Conservation (phyloP, 768 basidiomycete species). For the Trametes meyenii region DNA sequence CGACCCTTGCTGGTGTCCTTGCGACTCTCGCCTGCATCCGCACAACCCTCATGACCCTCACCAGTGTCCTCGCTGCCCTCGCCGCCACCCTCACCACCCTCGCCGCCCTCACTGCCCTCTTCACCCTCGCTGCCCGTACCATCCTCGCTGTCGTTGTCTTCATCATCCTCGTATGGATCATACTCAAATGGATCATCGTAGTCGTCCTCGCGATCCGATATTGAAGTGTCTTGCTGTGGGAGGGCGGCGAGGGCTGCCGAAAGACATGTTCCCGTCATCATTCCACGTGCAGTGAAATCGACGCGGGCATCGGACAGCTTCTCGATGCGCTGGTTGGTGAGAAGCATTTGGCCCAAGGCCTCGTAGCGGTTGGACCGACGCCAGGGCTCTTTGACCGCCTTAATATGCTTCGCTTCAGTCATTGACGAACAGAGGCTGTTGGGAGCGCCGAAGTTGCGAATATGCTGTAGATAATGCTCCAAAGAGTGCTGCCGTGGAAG, state of each 20-base stretch:
- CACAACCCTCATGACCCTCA: too few species aligned
- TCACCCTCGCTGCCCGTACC: too few species aligned
- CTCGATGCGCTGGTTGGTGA: neutral
- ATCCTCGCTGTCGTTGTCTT: too few species aligned
- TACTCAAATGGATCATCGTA: too few species aligned
- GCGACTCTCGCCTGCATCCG: too few species aligned
- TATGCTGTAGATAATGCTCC: neutral
- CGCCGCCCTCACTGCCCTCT: too few species aligned
- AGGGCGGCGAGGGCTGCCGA: neutral
- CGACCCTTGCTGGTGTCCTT: too few species aligned
- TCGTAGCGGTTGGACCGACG: neutral
- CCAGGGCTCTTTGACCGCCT: neutral
- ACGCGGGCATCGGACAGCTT: neutral
- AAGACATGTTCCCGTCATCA: neutral
- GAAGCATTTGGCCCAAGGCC: neutral
- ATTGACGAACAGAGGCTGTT: neutral
- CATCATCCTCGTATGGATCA: too few species aligned
- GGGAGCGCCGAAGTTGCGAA: neutral
- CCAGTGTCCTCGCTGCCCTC: too few species aligned
- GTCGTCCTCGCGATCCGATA: too few species aligned
- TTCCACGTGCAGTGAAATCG: neutral
- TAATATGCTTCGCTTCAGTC: neutral
- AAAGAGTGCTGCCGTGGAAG: neutral
- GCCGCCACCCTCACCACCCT: too few species aligned
- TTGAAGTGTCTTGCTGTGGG: too few species aligned